Base-by-base conservation (phyloP, 768 basidiomycete genomes). In the Boletellus ananiceps region DNA sequence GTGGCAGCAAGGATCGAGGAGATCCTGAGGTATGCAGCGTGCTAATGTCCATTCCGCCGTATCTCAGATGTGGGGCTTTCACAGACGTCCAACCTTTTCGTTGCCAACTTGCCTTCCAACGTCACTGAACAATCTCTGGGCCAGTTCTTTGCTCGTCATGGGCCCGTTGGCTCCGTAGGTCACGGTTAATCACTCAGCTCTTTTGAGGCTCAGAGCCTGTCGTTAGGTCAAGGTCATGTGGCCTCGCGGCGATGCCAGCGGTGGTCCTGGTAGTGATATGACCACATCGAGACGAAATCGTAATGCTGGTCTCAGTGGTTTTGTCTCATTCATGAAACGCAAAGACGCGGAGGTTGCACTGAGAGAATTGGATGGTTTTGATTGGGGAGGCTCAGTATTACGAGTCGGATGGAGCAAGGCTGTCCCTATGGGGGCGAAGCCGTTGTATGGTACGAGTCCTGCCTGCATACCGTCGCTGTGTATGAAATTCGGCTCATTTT, bases 331-430 rank as follows among this genome's bases (percentile, higher is more conserved):
- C 67, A 96, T 98, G 91, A 90, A 84, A 58, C 79, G 96, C 44
- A 82, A 81, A 56, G 93, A 93, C 59, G 95, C 96, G 2, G 95
- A 98, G 63, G 72, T 69, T 37, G 95, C 95, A 3, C 73, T 96
- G 18, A 84, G 87, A 21, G 88, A 95, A 63, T 79, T 91, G 47
- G 96, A 99, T 58, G 93, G 94, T 2, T 82, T 85, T 52, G 92
- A 96, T 38, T 99, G 95, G 96, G 91, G 89, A 49, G 94, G 94
- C 7, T 88, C 79, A 34, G 66, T 90, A 18, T 71, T 99, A 4
- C 77, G 91, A 13, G 91, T 94, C 5, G 93, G 93, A 13, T 99
- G 95, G 94, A 95, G 95, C 63, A 98, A 98, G 70, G 90, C 94
- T 2, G 89, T 98, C 6, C 88, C 93, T 14, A 73, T 96, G 39